phyloP scores from a whole-genome alignment of 495 filamentous ascomycete species.

The Trichocladium uniseriatum region DNA sequence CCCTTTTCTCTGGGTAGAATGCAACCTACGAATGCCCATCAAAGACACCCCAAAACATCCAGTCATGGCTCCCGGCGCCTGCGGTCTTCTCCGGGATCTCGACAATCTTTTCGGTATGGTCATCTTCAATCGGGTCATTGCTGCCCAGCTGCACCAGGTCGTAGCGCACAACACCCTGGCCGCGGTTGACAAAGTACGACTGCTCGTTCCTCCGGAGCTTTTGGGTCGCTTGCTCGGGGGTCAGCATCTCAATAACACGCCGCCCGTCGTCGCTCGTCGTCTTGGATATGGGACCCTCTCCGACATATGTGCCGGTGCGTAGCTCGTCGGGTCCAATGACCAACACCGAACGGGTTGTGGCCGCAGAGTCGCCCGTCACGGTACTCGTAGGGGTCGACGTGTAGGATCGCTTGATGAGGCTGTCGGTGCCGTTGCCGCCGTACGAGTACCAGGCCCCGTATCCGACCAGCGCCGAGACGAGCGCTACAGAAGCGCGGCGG shows the following conservation, averaged over 20 bases:
- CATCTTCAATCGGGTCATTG: slow-evolving; percentile 97
- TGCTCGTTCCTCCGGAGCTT: slow-evolving; percentile 84
- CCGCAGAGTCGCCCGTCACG: slow-evolving; percentile 13
- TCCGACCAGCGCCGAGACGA: slow-evolving; percentile 40
- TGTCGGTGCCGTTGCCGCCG: slow-evolving; percentile 25
- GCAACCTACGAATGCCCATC: slow-evolving; percentile 80
- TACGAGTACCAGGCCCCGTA: slow-evolving; percentile 45
- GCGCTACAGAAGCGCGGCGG: slow-evolving; percentile 35
- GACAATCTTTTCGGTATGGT: slow-evolving; percentile 94
- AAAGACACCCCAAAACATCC: slow-evolving; percentile 99
- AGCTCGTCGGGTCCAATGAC: slow-evolving; percentile 77
- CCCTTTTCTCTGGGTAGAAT: not conserved
- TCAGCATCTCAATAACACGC: slow-evolving; percentile 87
- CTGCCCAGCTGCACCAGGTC: slow-evolving; percentile 91
- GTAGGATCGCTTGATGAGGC: slow-evolving; percentile 20
- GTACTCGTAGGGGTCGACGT: slow-evolving; percentile 10
- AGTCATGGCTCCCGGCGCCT: slow-evolving; percentile 59
- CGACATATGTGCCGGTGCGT: slow-evolving; percentile 70
- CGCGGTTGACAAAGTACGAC: slow-evolving; percentile 82
- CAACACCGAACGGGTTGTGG: slow-evolving; percentile 44
- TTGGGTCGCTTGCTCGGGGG: slow-evolving; percentile 85
- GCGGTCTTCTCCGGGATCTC: slow-evolving; percentile 55
- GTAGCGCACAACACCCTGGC: slow-evolving; percentile 86
- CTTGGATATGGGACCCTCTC: slow-evolving; percentile 76
- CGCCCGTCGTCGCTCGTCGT: slow-evolving; percentile 69